These are phyloP conservation scores for Backusella luteola DNA, from an alignment of 192 early-diverging fungal species.

Conservation along the genomic window DNA sequence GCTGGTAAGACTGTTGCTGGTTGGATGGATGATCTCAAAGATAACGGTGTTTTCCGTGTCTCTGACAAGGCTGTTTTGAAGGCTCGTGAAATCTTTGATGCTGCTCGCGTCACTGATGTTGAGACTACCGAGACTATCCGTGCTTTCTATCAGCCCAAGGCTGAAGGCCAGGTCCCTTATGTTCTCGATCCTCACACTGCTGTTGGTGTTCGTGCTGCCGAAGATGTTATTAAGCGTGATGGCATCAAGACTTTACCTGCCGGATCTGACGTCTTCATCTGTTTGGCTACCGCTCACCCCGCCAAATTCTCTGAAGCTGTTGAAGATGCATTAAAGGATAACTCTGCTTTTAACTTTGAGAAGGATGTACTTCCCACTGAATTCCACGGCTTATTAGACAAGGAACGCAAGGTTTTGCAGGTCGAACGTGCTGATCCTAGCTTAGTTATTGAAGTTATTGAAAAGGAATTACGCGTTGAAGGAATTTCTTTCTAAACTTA, in stretches of 20 bases:
- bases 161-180: slow-evolving; percentile 52
- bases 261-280: slow-evolving; percentile 48
- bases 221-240: slow-evolving; percentile 39
- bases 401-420: slow-evolving; percentile 58
- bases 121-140: slow-evolving; percentile 77
- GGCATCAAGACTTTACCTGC: slow-evolving; percentile 9
- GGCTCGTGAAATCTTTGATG: slow-evolving; percentile 72
- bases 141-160: slow-evolving; percentile 57
- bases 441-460: slow-evolving; percentile 53
- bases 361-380: slow-evolving; percentile 62
- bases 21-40: slow-evolving; percentile 83
- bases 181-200: slow-evolving; percentile 96
- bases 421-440: slow-evolving; percentile 49
- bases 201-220: slow-evolving; percentile 87
- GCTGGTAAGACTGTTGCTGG: slow-evolving; percentile 58
- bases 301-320: slow-evolving; percentile 97
- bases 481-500: slow-evolving; percentile 31
- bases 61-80: slow-evolving; percentile 54
- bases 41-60: slow-evolving; percentile 71
- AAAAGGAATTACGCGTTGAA: slow-evolving; percentile 44
- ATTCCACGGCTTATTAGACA: slow-evolving; percentile 70
- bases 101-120: slow-evolving; percentile 69
- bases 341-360: slow-evolving; percentile 48
- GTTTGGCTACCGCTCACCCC: slow-evolving; percentile 90
- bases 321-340: slow-evolving; percentile 62